Percentiles rank a stretch among this genome's conserved stretches.
Evolutionary conservation across 2,329 filamentous ascomycete species (phyloP).

Genomic region (Tolypocladium cylindrosporum): DNA sequence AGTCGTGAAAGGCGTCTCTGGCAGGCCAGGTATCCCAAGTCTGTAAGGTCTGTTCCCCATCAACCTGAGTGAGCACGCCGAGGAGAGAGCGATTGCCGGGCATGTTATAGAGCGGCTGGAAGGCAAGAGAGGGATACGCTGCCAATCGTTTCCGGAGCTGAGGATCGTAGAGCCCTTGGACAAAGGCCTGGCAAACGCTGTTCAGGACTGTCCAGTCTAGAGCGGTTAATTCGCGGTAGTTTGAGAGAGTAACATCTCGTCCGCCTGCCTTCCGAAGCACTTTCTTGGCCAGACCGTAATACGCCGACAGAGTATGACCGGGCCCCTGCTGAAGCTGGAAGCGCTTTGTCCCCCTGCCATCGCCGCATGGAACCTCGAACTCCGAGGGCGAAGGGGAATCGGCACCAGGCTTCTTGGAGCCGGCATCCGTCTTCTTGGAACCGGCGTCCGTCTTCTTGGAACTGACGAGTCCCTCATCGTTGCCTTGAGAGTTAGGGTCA

Average conservation of each 20-base stretch:
- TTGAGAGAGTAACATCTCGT: constrained; percentile 40
- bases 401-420: constrained; percentile 1
- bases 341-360: constrained; percentile 8
- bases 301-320: constrained; percentile 31
- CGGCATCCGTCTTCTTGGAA: background rate
- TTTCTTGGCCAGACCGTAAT: constrained; percentile 39
- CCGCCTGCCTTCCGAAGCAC: constrained; percentile 37
- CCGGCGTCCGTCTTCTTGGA: constrained; percentile 1
- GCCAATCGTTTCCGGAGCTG: constrained; percentile 34
- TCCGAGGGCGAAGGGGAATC: constrained; percentile 5
- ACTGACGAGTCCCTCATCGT: constrained; percentile 14
- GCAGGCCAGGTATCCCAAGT: constrained; percentile 18
- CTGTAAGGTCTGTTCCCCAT: constrained; percentile 45
- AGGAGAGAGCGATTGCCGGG: constrained; percentile 36
- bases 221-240: constrained; percentile 28
- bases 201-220: constrained; percentile 40
- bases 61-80: constrained; percentile 42
- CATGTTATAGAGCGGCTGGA: constrained; percentile 14
- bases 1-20: constrained; percentile 8
- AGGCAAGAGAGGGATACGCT: constrained; percentile 36
- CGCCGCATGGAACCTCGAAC: constrained; percentile 11
- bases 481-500: constrained; percentile 7
- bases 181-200: constrained; percentile 41
- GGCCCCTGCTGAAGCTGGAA: constrained; percentile 30
- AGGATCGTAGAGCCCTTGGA: constrained; percentile 40